Evolutionary conservation across 805 yeast genomes (phyloP).

Genomic region (Candida andamanensis): DNA sequence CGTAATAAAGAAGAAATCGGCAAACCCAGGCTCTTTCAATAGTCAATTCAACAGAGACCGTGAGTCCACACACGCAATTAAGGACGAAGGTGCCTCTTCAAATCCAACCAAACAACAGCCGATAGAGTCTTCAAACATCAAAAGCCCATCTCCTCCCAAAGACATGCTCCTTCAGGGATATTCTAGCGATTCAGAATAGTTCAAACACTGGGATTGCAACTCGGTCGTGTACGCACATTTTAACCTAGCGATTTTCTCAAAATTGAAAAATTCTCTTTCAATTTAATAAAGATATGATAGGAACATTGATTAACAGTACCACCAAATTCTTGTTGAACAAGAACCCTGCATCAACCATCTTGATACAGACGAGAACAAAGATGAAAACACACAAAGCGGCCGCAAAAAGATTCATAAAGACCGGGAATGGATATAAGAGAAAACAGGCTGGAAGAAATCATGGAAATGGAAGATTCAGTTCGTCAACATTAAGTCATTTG

Average conservation of each 20-base stretch:
- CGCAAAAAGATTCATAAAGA: conserved; percentile 79
- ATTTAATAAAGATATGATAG: conserved; percentile 2
- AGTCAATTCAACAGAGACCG: background rate
- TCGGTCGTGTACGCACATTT: conserved; percentile 5
- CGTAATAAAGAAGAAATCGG: background rate
- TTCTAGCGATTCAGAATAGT: conserved; percentile 7
- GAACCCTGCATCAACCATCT: conserved; percentile 8
- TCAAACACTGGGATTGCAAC: background rate
- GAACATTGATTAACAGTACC: conserved; percentile 4
- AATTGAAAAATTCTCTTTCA: conserved; percentile 1
- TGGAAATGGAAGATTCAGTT: conserved; percentile 87
- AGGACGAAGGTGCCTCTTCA: no score
- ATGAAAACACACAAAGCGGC: conserved; percentile 85
- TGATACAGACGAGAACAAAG: conserved; percentile 37
- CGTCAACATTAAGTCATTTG: conserved; percentile 52
- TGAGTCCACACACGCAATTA: no score
- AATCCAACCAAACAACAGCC: background rate
- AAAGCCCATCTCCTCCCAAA: no score
- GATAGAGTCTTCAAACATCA: background rate
- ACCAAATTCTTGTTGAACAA: conserved; percentile 6
- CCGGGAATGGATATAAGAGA: conserved; percentile 55
- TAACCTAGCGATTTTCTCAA: background rate
- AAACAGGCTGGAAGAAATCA: conserved; percentile 80
- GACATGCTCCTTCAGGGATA: conserved; percentile 5
- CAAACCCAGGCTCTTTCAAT: background rate